phyloP scores from a whole-genome alignment of 345 rosid species.

The Aquilaria sinensis region DNA sequence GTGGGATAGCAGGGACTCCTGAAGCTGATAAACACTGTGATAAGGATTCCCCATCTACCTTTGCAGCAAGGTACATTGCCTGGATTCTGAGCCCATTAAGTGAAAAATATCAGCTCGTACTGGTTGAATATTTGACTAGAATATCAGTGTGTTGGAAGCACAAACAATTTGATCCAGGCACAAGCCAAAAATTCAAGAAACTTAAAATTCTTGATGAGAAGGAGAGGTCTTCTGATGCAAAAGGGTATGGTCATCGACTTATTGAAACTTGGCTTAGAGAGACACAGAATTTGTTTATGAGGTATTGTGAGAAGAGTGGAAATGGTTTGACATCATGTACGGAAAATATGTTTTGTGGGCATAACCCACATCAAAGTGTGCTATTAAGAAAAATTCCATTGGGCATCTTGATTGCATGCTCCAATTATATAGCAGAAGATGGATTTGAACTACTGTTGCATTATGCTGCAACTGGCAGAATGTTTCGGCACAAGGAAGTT shows the following conservation, averaged over 20 bases:
- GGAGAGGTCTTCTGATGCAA: conserved; percentile 14
- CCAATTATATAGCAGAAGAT: conserved; percentile 30
- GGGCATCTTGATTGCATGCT: conserved; percentile 52
- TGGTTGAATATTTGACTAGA: conserved; percentile 38
- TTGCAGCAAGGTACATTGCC: conserved; percentile 65
- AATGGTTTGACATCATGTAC: conserved; percentile 18
- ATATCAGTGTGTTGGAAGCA: conserved; percentile 42
- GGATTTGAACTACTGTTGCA: conserved; percentile 58
- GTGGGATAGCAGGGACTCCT: conserved; percentile 11
- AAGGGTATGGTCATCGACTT: conserved; percentile 21
- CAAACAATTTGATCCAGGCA: conserved; percentile 23
- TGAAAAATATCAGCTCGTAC: conserved; percentile 39
- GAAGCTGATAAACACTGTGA: conserved; percentile 17
- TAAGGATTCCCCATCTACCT: conserved; percentile 20
- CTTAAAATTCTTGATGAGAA: conserved; percentile 18
- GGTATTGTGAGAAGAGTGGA: conserved; percentile 13
- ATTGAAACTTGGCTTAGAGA: conserved; percentile 43
- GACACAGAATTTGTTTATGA: conserved; percentile 27
- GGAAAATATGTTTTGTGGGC: conserved; percentile 12
- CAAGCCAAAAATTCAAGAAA: conserved; percentile 39
- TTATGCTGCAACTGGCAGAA: conserved; percentile 57
- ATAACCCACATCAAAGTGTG: conserved; percentile 20
- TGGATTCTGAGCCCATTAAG: conserved; percentile 58
- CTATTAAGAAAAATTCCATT: conserved; percentile 51
- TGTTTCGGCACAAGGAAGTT: conserved; percentile 16